Evolutionary conservation across 345 rosid genomes (phyloP).

Genomic region (Moricandia moricandioides): DNA sequence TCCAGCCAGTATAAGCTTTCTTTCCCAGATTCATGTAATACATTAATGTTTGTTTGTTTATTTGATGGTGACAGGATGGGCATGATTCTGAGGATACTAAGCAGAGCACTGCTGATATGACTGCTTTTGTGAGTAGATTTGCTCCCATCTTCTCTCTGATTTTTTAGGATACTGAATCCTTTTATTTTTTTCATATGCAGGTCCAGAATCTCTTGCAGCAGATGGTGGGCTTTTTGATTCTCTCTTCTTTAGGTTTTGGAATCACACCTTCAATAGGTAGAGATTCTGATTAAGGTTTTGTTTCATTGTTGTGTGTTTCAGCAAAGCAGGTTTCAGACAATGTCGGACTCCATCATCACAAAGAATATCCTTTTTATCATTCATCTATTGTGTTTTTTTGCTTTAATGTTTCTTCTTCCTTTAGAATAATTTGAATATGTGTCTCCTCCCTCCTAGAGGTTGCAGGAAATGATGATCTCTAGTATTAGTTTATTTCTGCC

Average conservation of each 20-base stretch:
- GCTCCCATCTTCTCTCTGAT: neutral
- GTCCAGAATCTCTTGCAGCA: constrained; percentile 88
- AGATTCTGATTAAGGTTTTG: constrained; percentile 1
- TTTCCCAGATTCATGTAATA: neutral
- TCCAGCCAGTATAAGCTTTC: neutral
- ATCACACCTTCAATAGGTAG: neutral
- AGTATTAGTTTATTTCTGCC: neutral
- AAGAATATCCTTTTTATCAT: constrained; percentile 82
- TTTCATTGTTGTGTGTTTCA: constrained; percentile 39
- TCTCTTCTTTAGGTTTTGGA: constrained; percentile 14
- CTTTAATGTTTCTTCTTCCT: neutral
- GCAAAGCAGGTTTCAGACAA: constrained; percentile 91
- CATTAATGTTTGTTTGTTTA: neutral
- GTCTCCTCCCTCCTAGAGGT: neutral
- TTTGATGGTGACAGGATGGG: constrained; percentile 53
- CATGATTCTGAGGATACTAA: constrained; percentile 69
- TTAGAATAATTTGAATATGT: neutral
- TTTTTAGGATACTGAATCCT: constrained; percentile 14
- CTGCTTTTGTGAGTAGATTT: constrained; percentile 31
- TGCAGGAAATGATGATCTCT: neutral
- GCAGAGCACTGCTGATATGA: constrained; percentile 50
- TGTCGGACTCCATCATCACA: constrained; percentile 80
- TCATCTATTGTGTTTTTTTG: neutral
- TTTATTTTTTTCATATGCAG: constrained; percentile 39
- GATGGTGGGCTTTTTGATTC: constrained; percentile 53